These are phyloP conservation scores for Dothideomycetidae sp. DNA, from an alignment of 2,329 filamentous ascomycete species.

Conservation along the genomic window DNA sequence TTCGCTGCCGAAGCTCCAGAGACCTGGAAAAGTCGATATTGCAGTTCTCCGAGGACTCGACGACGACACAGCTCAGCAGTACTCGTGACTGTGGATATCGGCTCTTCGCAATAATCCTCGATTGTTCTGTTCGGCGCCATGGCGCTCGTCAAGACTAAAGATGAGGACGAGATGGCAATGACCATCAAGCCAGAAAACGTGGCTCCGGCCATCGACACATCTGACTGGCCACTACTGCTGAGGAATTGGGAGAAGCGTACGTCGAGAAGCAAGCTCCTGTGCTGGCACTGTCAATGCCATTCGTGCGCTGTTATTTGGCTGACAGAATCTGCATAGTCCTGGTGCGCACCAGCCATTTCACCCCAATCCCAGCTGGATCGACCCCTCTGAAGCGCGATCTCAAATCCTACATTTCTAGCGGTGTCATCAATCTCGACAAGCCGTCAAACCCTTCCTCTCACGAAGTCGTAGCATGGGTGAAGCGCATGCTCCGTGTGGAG, in stretches of 20 bases:
- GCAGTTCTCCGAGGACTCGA: no score
- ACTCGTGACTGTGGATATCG: no score
- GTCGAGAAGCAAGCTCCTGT: no score
- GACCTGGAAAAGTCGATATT: no score
- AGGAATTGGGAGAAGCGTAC: conserved; percentile 91
- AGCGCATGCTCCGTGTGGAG: conserved; percentile 87
- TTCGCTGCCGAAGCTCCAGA: no score
- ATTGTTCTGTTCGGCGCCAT: no score
- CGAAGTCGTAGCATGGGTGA: conserved; percentile 98
- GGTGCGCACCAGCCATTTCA: conserved; percentile 90
- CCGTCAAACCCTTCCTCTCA: conserved; percentile 95
- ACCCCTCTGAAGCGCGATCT: conserved; percentile 84
- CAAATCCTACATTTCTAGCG: conserved; percentile 92
- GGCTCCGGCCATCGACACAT: conserved; percentile 67
- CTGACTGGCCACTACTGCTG: conserved; percentile 81
- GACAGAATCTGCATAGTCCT: conserved; percentile 51
- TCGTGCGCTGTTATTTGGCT: conserved; percentile 6
- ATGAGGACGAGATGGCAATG: conserved; percentile 49
- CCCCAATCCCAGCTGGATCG: conserved; percentile 86
- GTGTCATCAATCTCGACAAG: conserved; percentile 97
- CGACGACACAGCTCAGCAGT: no score
- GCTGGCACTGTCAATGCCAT: conserved; percentile 13
- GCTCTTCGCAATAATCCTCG: no score
- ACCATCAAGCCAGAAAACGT: conserved; percentile 84
- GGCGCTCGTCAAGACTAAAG: conserved; percentile 24